Percentiles rank a stretch among this genome's conserved stretches.
phyloP scores from a whole-genome alignment of 2,329 filamentous ascomycete genomes.

The Fusarium acutatum region DNA sequence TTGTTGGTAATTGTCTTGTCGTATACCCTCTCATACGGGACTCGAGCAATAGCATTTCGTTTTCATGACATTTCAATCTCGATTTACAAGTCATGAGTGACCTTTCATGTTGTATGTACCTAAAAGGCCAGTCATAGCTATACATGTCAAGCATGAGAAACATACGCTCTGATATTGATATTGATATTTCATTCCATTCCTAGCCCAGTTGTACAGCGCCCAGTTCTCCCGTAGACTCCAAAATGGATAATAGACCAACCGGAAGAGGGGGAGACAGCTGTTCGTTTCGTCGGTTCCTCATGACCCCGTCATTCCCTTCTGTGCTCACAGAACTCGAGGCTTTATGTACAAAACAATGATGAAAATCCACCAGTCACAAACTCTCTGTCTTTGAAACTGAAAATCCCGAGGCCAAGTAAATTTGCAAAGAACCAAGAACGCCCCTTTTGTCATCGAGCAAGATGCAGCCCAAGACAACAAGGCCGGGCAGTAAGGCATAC shows the following conservation, averaged over 20 bases:
- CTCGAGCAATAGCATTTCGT: conserved; percentile 1
- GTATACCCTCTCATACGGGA: conserved; percentile 37
- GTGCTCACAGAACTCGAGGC: conserved; percentile 1
- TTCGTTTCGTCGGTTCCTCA: conserved; percentile 7
- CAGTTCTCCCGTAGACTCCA: conserved; percentile 27
- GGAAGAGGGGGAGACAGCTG: background rate
- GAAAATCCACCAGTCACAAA: conserved; percentile 10
- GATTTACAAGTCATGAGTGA: background rate
- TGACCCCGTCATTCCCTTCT: conserved; percentile 12
- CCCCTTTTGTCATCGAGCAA: conserved; percentile 19
- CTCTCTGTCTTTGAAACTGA: conserved; percentile 19
- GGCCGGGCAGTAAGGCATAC: background rate
- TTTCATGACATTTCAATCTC: conserved; percentile 1
- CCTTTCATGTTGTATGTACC: background rate
- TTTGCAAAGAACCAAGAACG: conserved; percentile 16
- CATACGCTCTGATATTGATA: conserved; percentile 20
- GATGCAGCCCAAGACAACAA: conserved; percentile 11
- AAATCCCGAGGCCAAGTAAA: conserved; percentile 5
- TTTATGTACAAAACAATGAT: conserved; percentile 23
- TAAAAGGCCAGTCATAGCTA: background rate
- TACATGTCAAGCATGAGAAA: background rate
- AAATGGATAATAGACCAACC: conserved; percentile 19
- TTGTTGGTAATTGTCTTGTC: conserved; percentile 31
- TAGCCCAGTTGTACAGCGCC: conserved; percentile 32
- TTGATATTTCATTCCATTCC: conserved; percentile 21